These are phyloP conservation scores for Hippophae gyantsensis DNA, from an alignment of 306 rosid species.

Conservation along the genomic window DNA sequence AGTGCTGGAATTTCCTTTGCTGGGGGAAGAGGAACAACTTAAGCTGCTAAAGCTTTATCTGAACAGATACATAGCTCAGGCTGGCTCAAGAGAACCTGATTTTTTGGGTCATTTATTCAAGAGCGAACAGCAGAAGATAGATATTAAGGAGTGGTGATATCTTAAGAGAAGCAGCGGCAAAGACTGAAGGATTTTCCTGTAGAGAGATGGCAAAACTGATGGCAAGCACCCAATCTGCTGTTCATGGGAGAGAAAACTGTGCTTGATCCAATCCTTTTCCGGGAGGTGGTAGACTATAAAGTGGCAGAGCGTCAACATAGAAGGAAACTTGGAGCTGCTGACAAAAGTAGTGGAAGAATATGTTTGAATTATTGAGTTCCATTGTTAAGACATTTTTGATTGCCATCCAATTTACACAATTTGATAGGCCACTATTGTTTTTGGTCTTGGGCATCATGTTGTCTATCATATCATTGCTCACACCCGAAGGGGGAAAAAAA, in stretches of 20 bases:
- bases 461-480: too few species aligned
- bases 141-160: constrained; percentile 75
- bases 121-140: constrained; percentile 55
- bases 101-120: constrained; percentile 45
- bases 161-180: constrained; percentile 72
- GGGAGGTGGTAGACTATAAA: constrained; percentile 86
- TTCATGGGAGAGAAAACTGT: constrained; percentile 79
- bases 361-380: not conserved
- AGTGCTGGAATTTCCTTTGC: constrained; percentile 91
- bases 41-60: constrained; percentile 81
- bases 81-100: constrained; percentile 61
- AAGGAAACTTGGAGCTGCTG: constrained; percentile 55
- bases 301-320: constrained; percentile 96
- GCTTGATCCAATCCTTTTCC: constrained; percentile 66
- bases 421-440: too few species aligned
- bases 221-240: constrained; percentile 94
- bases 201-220: constrained; percentile 91
- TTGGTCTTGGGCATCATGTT: too few species aligned
- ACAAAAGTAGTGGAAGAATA: constrained; percentile 30
- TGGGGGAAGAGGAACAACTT: constrained; percentile 78
- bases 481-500: too few species aligned
- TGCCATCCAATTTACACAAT: too few species aligned
- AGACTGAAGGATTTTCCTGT: constrained; percentile 84
- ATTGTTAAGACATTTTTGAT: not conserved
- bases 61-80: constrained; percentile 73